A percentile compares a stretch with the other conserved stretches of the same genome.
Evolutionary conservation across 768 basidiomycete species (phyloP).

Genomic region (Phaeolepiota aurea): DNA sequence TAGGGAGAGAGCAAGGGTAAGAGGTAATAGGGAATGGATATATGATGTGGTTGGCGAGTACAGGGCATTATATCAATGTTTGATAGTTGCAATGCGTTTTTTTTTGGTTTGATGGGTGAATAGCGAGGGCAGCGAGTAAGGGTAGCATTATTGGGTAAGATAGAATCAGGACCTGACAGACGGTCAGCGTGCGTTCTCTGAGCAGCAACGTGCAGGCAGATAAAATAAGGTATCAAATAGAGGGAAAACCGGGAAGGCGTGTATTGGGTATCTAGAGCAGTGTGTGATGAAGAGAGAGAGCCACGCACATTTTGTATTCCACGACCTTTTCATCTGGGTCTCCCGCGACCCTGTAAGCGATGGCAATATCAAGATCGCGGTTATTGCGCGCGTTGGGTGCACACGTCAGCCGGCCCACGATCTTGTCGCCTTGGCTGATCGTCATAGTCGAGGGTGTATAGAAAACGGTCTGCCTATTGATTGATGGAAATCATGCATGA

Average conservation of each 20-base stretch:
- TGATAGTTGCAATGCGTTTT: no score
- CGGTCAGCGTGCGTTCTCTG: slow-evolving; percentile 47
- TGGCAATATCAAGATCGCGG: slow-evolving; percentile 87
- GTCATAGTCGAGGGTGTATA: slow-evolving; percentile 81
- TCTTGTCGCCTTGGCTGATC: slow-evolving; percentile 59
- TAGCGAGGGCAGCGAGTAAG: no score
- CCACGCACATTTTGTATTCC: slow-evolving; percentile 83
- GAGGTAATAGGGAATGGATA: no score
- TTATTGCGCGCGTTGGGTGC: slow-evolving; percentile 90
- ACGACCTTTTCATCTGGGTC: slow-evolving; percentile 30
- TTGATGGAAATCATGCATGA: no score
- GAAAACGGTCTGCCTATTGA: slow-evolving; percentile 91
- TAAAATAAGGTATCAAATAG: slow-evolving; percentile 6
- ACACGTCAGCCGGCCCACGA: slow-evolving; percentile 68
- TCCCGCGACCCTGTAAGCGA: slow-evolving; percentile 53
- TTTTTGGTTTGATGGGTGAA: no score
- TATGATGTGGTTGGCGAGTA: no score
- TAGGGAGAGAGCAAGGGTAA: no score
- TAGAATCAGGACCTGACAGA: slow-evolving; percentile 66
- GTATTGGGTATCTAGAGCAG: slow-evolving; percentile 2
- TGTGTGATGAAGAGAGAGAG: slow-evolving; percentile 16
- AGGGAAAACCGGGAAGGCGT: slow-evolving; percentile 10
- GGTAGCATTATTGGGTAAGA: slow-evolving; percentile 10
- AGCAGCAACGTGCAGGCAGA: slow-evolving; percentile 7
- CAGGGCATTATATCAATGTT: no score